Conservation (phyloP, 2,329 filamentous ascomycete species). For the Aspergillus quadrilineatus region DNA sequence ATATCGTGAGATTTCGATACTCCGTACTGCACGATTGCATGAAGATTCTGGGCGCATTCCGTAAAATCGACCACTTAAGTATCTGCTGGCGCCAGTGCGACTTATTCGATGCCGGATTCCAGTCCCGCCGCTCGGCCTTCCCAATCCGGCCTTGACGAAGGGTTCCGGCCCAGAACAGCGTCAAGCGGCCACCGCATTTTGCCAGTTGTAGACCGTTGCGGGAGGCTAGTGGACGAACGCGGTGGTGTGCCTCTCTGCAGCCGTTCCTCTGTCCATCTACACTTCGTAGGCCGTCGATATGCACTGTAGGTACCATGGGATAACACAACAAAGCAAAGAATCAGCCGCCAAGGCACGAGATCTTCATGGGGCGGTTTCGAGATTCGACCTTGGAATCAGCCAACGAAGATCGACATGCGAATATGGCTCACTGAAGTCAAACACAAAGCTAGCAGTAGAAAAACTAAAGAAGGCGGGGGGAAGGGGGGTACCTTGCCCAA, state of each 20-base stretch:
- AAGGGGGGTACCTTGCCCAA: background rate
- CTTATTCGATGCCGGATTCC: background rate
- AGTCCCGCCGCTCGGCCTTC: conserved; percentile 15
- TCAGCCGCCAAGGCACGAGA: conserved; percentile 7
- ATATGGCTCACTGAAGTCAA: background rate
- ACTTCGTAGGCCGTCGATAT: background rate
- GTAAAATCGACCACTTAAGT: background rate
- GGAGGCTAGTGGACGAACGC: background rate
- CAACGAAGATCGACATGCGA: background rate
- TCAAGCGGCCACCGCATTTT: conserved; percentile 17
- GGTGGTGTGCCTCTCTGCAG: background rate
- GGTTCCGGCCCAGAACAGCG: conserved; percentile 18
- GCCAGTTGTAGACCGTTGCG: background rate
- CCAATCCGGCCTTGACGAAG: conserved; percentile 30
- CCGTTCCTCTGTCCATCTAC: background rate
- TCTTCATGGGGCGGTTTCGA: conserved; percentile 1
- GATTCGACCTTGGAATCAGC: background rate
- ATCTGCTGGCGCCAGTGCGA: background rate
- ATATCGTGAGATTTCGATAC: background rate
- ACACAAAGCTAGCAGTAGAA: background rate
- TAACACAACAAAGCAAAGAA: conserved; percentile 4
- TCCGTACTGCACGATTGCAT: background rate
- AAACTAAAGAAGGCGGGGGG: background rate
- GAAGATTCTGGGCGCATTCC: background rate
- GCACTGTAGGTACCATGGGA: background rate